A percentile compares a stretch with the other conserved stretches of the same genome.
phyloP scores from a whole-genome alignment of 2,329 filamentous ascomycete genomes.

The Dothistroma pini region DNA sequence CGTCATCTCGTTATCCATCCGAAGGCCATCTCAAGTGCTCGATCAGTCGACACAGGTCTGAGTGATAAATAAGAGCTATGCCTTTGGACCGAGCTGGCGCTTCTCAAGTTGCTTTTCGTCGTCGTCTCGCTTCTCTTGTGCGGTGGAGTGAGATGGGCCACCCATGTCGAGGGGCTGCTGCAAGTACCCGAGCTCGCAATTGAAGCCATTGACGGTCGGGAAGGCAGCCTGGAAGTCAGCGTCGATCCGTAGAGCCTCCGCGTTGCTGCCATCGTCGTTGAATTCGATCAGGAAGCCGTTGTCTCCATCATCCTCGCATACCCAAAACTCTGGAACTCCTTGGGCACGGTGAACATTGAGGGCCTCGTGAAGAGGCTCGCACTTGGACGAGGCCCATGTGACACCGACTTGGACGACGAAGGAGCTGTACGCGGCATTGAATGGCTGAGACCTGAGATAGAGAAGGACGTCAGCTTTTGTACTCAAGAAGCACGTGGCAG shows the following conservation, averaged over 20 bases:
- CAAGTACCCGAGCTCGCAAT: not conserved
- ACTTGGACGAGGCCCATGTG: not conserved
- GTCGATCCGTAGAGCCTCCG: not conserved
- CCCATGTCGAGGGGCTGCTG: not conserved
- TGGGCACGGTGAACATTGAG: not conserved
- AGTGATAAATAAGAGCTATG: too few relatives aligned
- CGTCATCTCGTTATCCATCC: too few relatives aligned
- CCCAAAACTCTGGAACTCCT: not conserved
- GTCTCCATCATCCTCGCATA: not conserved
- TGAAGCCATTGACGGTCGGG: not conserved
- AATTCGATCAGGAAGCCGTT: not conserved
- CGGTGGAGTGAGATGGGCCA: not conserved
- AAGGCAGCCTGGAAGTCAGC: not conserved
- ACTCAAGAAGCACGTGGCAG: too few relatives aligned
- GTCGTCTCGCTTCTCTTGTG: not conserved
- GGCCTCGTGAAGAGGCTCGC: not conserved
- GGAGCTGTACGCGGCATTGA: not conserved
- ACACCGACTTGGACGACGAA: not conserved
- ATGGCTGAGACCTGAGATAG: not conserved
- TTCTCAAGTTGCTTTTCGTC: not conserved
- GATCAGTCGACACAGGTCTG: too few relatives aligned
- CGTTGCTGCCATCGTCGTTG: not conserved
- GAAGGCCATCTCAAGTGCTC: too few relatives aligned
- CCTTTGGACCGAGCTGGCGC: not conserved
- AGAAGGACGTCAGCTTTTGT: too few relatives aligned